Base-by-base conservation (phyloP, 805 yeast species). In the Saccharomycodes ludwigii region DNA sequence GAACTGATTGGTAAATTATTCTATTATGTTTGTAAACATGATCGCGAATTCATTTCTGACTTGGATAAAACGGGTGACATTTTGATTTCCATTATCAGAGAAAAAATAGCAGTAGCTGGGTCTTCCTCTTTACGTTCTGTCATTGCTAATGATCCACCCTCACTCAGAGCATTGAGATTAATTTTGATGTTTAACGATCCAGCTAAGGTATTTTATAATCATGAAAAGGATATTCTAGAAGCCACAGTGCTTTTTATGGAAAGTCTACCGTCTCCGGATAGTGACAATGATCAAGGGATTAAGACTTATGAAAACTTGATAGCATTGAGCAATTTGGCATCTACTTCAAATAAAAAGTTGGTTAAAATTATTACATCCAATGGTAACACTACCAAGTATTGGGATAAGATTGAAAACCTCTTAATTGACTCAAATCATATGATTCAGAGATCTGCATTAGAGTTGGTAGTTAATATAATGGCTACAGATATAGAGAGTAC, bases 241-340 rank as follows among this genome's bases (percentile, higher is more conserved):
- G 10, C 10, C 19, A 25, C 28, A 4, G 12, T 25, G 6, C 12
- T 11, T 25, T 25, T 25, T 18, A 16, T 25, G 12, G 17, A 25
- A 25, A 11, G 3, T 14, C 12, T 25, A 15, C 28, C 28, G 4
- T 5, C 17, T 7, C n/a, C n/a, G n/a, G n/a, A n/a, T n/a, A n/a
- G n/a, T n/a, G n/a, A n/a, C n/a, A n/a, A n/a, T n/a, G n/a, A n/a
- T n/a, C n/a, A n/a, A n/a, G n/a, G n/a, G n/a, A n/a, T n/a, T n/a
- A 10, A 25, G 18, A 15, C 18, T 6, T 68, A 65, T 40, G 78
- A 74, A 42, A 58, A 75, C 0, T 53, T 81, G 24, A 46, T 76
- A 15, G 82, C 86, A 0, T 59, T 80, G 18, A 80, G 88, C 1
- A 81, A 80, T 49, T 40, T 77, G 6, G 68, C 83, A 0, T 63